A percentile compares a stretch with the other conserved stretches of the same genome.
Conservation (phyloP, 1,139 yeast genomes). For the Kodamaea sp. region DNA sequence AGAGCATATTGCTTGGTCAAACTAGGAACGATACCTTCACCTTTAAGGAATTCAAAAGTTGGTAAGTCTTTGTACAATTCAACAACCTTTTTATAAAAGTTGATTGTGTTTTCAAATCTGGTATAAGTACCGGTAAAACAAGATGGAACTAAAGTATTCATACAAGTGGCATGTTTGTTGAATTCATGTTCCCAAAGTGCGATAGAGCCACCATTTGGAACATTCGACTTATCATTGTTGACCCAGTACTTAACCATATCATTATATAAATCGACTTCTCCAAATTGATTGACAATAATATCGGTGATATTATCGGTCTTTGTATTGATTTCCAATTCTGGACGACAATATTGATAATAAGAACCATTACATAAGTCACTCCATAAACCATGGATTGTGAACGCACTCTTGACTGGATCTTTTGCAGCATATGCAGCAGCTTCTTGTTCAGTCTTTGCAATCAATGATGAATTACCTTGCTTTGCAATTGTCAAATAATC, state of each 20-base stretch:
- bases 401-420: slow-evolving; percentile 18
- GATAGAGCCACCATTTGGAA: slow-evolving; percentile 22
- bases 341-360: slow-evolving; percentile 31
- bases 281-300: slow-evolving; percentile 28
- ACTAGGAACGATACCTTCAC: slow-evolving; percentile 35
- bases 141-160: slow-evolving; percentile 36
- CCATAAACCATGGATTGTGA: slow-evolving; percentile 45
- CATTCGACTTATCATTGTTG: slow-evolving; percentile 33
- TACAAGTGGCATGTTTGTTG: slow-evolving; percentile 46
- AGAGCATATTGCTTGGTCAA: slow-evolving; percentile 26
- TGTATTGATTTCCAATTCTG: slow-evolving; percentile 27
- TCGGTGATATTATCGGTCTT: slow-evolving; percentile 27
- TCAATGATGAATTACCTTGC: slow-evolving; percentile 3
- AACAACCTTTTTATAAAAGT: slow-evolving; percentile 32
- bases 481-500: slow-evolving; percentile 17
- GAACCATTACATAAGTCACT: slow-evolving; percentile 38
- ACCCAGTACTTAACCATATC: slow-evolving; percentile 37
- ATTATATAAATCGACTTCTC: slow-evolving; percentile 26
- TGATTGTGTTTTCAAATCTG: slow-evolving; percentile 30
- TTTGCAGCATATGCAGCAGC: slow-evolving; percentile 9
- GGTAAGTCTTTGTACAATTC: slow-evolving; percentile 34
- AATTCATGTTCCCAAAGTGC: slow-evolving; percentile 42
- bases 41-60: slow-evolving; percentile 32
- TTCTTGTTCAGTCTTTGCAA: slow-evolving; percentile 11
- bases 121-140: slow-evolving; percentile 34